Percentiles rank a stretch among this genome's conserved stretches.
These are phyloP conservation scores for Saturnispora serradocipensis DNA, from an alignment of 805 yeast species.

Conservation along the genomic window DNA sequence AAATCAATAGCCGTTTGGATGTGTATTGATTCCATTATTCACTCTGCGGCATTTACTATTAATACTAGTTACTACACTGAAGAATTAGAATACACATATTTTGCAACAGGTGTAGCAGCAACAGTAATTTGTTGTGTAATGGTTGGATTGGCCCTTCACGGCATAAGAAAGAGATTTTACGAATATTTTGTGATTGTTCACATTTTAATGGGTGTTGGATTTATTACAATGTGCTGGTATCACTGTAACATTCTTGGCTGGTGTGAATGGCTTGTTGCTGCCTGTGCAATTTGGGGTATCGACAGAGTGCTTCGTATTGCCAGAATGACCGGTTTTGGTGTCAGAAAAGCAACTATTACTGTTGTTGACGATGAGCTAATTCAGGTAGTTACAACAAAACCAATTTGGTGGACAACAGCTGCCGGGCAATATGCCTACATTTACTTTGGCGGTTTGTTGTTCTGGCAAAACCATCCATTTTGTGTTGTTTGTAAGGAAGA, in stretches of 20 bases:
- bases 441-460: slow-evolving; percentile 42
- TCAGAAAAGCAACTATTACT: slow-evolving; percentile 16
- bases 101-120: slow-evolving; percentile 30
- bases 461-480: slow-evolving; percentile 72
- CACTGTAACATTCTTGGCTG: slow-evolving; percentile 40
- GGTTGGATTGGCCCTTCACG: slow-evolving; percentile 39
- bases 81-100: slow-evolving; percentile 13
- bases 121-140: slow-evolving; percentile 36
- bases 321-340: slow-evolving; percentile 19
- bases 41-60: slow-evolving; percentile 31
- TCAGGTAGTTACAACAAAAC: slow-evolving; percentile 40
- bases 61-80: no score
- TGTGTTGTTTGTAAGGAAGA: slow-evolving; percentile 37
- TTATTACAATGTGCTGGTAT: slow-evolving; percentile 46
- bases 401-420: slow-evolving; percentile 37
- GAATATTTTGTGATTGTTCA: slow-evolving; percentile 56
- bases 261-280: slow-evolving; percentile 28
- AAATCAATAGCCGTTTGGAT: slow-evolving; percentile 53
- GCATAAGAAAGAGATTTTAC: slow-evolving; percentile 45
- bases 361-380: slow-evolving; percentile 28
- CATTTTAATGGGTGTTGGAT: slow-evolving; percentile 43
- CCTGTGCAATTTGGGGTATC: slow-evolving; percentile 40
- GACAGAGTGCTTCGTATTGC: slow-evolving; percentile 42
- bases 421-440: slow-evolving; percentile 53
- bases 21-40: slow-evolving; percentile 32